Conservation (phyloP, 2,329 filamentous ascomycete species). For the Alternaria sp. region DNA sequence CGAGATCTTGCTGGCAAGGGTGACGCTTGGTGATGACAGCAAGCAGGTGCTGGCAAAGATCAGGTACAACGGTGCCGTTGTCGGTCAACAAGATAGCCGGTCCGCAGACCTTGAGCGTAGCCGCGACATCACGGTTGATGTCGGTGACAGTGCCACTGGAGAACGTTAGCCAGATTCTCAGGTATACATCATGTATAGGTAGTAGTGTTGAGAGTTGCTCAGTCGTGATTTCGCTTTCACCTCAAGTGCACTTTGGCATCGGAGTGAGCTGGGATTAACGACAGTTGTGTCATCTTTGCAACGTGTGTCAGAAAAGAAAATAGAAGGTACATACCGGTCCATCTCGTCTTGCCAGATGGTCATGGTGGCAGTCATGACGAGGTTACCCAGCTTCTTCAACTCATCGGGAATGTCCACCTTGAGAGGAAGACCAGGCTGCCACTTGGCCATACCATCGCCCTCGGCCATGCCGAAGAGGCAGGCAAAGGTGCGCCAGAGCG, state of each 20-base stretch:
- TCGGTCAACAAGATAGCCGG: conserved; percentile 80
- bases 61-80: conserved; percentile 68
- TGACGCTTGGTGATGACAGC: conserved; percentile 88
- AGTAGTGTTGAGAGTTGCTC: conserved; percentile 55
- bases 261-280: conserved; percentile 99
- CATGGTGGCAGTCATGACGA: conserved; percentile 83
- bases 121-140: conserved; percentile 91
- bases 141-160: conserved; percentile 84
- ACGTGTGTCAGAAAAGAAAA: conserved; percentile 9
- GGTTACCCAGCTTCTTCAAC: conserved; percentile 82
- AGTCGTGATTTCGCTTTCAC: conserved; percentile 77
- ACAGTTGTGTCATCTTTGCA: conserved; percentile 76
- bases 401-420: conserved; percentile 79
- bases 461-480: conserved; percentile 89
- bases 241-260: conserved; percentile 86
- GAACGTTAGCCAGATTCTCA: conserved; percentile 24
- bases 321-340: conserved; percentile 76
- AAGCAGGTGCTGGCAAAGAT: conserved; percentile 75
- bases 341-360: conserved; percentile 87
- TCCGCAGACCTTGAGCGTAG: conserved; percentile 88
- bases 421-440: conserved; percentile 85
- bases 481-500: conserved; percentile 90
- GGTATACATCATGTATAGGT: conserved; percentile 12
- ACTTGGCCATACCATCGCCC: conserved; percentile 78
- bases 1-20: conserved; percentile 89